A percentile compares a stretch with the other conserved stretches of the same genome.
Conservation (phyloP, 225 moss, liverwort and hornwort genomes). For the Pleurozium schreberi region DNA sequence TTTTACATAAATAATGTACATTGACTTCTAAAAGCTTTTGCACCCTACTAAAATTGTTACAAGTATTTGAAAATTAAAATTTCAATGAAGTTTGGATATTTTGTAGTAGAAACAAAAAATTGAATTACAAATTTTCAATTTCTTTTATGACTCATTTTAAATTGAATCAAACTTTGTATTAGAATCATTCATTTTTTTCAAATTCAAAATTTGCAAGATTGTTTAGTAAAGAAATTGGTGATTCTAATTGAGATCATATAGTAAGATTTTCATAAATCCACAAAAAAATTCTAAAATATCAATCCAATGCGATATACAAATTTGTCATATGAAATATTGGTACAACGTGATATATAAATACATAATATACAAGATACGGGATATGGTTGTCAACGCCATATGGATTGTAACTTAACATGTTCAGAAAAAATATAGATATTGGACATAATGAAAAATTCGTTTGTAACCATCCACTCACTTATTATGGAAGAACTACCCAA, state of each 20-base stretch:
- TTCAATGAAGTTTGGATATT: neutral
- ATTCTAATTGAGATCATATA: neutral
- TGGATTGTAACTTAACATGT: neutral
- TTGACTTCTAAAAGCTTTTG: neutral
- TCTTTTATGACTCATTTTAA: neutral
- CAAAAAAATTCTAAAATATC: neutral
- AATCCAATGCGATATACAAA: no score
- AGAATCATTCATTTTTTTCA: neutral
- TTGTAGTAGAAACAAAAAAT: neutral
- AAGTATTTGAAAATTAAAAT: neutral
- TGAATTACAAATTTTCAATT: neutral
- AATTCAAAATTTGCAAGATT: no score
- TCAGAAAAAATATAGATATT: neutral
- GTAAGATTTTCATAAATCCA: neutral
- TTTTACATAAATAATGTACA: neutral
- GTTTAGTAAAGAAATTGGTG: no score
- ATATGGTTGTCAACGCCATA: neutral
- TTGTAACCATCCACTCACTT: neutral
- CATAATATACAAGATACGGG: rapidly evolving
- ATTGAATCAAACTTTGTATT: neutral
- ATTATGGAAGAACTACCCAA: neutral
- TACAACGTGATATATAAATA: no score
- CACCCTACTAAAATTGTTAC: neutral
- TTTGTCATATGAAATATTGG: no score
- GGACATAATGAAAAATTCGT: rapidly evolving